Percentiles rank a stretch among this genome's conserved stretches.
These are phyloP conservation scores for Persicaria tinctoria DNA, from an alignment of 148 eudicot genomes.

Conservation along the genomic window DNA sequence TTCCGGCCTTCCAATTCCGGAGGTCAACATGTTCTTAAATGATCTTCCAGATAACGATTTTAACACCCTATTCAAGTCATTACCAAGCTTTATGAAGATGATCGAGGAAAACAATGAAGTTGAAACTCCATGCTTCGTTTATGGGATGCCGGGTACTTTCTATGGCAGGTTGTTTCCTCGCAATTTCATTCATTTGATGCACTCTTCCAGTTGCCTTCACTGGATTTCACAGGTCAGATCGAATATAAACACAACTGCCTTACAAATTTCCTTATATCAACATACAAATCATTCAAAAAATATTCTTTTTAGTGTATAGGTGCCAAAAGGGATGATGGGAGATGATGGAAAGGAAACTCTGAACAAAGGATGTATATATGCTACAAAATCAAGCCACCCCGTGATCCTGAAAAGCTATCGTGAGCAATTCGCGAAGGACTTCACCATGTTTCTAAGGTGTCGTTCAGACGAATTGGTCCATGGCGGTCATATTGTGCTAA, in stretches of 20 bases:
- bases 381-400: no score
- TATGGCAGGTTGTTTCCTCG: not conserved
- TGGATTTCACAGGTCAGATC: no score
- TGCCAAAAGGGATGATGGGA: not conserved
- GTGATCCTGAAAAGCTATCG: no score
- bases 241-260: no score
- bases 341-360: not conserved
- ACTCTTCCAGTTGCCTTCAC: not conserved
- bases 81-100: not conserved
- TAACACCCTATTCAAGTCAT: not conserved
- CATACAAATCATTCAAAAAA: no score
- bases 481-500: constrained; percentile 5
- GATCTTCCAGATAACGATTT: constrained; percentile 5
- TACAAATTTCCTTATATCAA: no score
- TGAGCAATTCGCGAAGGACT: not conserved
- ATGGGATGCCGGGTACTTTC: not conserved
- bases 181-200: not conserved
- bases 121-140: not conserved
- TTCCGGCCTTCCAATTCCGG: not conserved
- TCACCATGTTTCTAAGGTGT: not conserved
- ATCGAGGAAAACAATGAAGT: not conserved
- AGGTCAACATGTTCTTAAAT: not conserved
- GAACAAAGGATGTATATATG: no score
- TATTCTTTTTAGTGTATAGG: no score
- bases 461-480: constrained; percentile 8